These are phyloP conservation scores for Krasilnikovozyma curviuscula DNA, from an alignment of 768 basidiomycete genomes.

Conservation along the genomic window DNA sequence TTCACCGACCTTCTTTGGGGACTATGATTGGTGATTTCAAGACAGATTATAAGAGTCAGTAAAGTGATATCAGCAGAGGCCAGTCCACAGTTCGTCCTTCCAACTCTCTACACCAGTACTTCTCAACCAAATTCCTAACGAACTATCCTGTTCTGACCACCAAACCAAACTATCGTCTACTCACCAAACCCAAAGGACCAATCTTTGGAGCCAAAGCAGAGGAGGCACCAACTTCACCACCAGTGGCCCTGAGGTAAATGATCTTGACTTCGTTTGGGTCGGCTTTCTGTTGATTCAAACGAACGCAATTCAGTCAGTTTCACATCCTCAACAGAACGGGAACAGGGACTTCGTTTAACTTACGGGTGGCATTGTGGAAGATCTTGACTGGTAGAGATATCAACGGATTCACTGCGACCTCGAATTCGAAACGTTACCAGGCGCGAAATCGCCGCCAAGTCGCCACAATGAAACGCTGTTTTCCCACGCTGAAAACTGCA, in stretches of 20 bases:
- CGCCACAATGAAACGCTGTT: too few species aligned
- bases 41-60: too few species aligned
- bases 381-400: not conserved
- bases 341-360: not conserved
- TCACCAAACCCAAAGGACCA: conserved; percentile 95
- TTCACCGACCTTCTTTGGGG: conserved; percentile 99
- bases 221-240: conserved; percentile 98
- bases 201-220: conserved; percentile 98
- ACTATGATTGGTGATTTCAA: conserved; percentile 33
- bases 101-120: not conserved
- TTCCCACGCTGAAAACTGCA: too few species aligned
- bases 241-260: conserved; percentile 94
- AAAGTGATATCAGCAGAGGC: too few species aligned
- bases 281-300: not conserved
- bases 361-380: not conserved
- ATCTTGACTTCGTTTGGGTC: conserved; percentile 37
- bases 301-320: not conserved
- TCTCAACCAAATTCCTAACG: not conserved
- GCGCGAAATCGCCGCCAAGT: too few species aligned
- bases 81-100: not conserved
- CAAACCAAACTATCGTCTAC: conserved; percentile 21
- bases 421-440: too few species aligned
- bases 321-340: not conserved
- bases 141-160: not conserved
- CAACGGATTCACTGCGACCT: not conserved